These are phyloP conservation scores for Aspergillus unguis DNA, from an alignment of 2,329 filamentous ascomycete genomes.

Conservation along the genomic window DNA sequence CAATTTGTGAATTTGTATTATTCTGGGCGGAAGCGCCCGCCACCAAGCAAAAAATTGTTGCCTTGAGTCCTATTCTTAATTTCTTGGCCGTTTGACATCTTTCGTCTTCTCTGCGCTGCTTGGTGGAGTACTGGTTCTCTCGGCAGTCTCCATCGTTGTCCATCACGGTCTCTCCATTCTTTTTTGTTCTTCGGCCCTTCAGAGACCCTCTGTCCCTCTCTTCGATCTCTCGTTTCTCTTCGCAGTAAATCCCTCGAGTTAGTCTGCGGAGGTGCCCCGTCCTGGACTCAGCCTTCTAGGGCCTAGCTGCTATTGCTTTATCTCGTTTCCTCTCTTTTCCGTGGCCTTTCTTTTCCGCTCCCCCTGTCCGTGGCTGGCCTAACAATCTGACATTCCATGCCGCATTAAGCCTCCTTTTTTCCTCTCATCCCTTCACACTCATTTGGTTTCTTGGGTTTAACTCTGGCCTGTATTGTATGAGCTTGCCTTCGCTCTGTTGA, in stretches of 20 bases:
- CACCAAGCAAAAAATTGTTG: no score
- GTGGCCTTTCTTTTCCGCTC: slow-evolving; percentile 1
- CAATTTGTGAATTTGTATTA: neutral
- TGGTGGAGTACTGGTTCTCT: no score
- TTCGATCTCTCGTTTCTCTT: neutral
- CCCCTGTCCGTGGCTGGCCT: neutral
- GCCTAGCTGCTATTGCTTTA: slow-evolving; percentile 1
- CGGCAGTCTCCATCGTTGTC: no score
- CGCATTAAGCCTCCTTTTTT: neutral
- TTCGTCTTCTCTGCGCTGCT: no score
- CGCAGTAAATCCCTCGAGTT: neutral
- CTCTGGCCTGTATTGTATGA: neutral
- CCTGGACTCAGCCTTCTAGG: neutral
- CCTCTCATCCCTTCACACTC: slow-evolving; percentile 5
- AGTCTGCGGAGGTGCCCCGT: neutral
- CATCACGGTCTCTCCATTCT: slow-evolving; percentile 5
- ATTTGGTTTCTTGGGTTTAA: slow-evolving; percentile 5
- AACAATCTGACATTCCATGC: slow-evolving; percentile 1
- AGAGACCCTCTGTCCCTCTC: neutral
- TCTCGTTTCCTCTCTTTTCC: neutral
- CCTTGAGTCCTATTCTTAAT: no score
- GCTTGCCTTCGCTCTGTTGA: slow-evolving; percentile 2
- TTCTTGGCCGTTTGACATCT: no score
- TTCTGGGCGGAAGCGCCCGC: no score
- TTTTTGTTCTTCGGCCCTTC: neutral